Percentiles rank a stretch among this genome's conserved stretches.
Conservation (phyloP, 1,284 basidiomycete species). For the Leucocoprinus gongylophorus region DNA sequence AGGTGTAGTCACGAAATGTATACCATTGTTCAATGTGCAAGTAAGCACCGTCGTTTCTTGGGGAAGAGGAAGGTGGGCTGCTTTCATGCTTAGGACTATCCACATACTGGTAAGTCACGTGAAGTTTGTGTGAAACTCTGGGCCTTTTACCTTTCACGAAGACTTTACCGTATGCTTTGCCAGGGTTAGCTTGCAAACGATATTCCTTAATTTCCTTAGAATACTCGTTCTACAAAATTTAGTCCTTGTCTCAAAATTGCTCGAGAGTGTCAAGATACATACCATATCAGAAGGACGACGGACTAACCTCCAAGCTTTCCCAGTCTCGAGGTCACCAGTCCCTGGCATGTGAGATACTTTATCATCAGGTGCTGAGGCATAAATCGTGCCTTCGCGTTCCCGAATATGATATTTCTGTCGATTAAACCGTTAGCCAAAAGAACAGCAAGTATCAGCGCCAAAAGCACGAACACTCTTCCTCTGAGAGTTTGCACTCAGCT, state of each 20-base stretch:
- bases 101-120: slow-evolving; percentile 1
- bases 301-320: slow-evolving; percentile 84
- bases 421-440: not conserved
- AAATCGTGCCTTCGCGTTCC: slow-evolving; percentile 69
- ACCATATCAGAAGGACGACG: slow-evolving; percentile 92
- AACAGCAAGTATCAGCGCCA: not conserved
- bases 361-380: slow-evolving; percentile 74
- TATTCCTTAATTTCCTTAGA: slow-evolving; percentile 82
- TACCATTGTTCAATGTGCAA: slow-evolving; percentile 94
- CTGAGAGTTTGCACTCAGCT: slow-evolving; percentile 34
- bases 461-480: slow-evolving; percentile 40
- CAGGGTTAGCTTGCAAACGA: slow-evolving; percentile 66
- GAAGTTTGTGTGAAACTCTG: not conserved
- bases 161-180: slow-evolving; percentile 83
- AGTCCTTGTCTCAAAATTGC: not conserved
- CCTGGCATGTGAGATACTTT: slow-evolving; percentile 59
- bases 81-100: slow-evolving; percentile 73
- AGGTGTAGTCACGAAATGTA: slow-evolving; percentile 95
- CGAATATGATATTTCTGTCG: slow-evolving; percentile 54
- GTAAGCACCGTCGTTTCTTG: slow-evolving; percentile 67
- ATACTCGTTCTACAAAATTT: slow-evolving; percentile 72
- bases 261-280: slow-evolving; percentile 16
- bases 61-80: slow-evolving; percentile 70
- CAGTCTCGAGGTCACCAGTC: slow-evolving; percentile 75
- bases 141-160: slow-evolving; percentile 80